Evolutionary conservation across 441 rosid genomes (phyloP), one percentile per base, ranked within the genome.

Genomic region (Erodium texanum): DNA sequence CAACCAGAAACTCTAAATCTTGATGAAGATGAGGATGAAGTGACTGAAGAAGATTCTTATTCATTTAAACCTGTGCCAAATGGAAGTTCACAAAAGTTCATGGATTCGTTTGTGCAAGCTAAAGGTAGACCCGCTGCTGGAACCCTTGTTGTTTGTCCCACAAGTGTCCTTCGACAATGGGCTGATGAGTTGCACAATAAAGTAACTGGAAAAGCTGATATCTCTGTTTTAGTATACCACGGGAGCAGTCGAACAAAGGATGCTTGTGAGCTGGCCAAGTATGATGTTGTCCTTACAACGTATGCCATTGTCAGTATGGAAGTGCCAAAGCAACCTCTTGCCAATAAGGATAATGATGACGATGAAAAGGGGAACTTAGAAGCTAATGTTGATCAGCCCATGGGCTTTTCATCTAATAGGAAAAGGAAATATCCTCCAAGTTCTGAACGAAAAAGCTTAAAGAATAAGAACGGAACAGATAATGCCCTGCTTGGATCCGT

Each of bases 131-230:
- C 95, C 62, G 82, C 93, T 70, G 95, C 90, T 69, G 99, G 99
- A 75, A 93, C 99, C 22, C 95, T 93, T 68, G 80, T 93, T 79
- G 99, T 93, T 76, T 93, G 99, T 82, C 99, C 99, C 50, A 89
- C 96, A n/a, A 93, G 99, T 82, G 97, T 93, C 48, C 75, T 93
- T 79, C 87, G 99, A 15, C 99, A 93, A 73, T 93, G 99, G 99
- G 85, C 80, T 12, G 96, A 91, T 20, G 99, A 93, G 77, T 74
- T 93, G 77, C 84, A 72, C 18, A 87, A 77, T 78, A 93, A 93
- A 82, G 97, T 93, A 67, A 76, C 89, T 1, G 74, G 73, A 41
- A 74, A 86, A 79, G 96, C 88, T 58, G 82, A 78, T 65, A 83
- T 92, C 61, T 73, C 90, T 32, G 88, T 92, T 72, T 84, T 92